These are phyloP conservation scores for Diaporthe destruens DNA, from an alignment of 2,329 filamentous ascomycete species.

Conservation along the genomic window DNA sequence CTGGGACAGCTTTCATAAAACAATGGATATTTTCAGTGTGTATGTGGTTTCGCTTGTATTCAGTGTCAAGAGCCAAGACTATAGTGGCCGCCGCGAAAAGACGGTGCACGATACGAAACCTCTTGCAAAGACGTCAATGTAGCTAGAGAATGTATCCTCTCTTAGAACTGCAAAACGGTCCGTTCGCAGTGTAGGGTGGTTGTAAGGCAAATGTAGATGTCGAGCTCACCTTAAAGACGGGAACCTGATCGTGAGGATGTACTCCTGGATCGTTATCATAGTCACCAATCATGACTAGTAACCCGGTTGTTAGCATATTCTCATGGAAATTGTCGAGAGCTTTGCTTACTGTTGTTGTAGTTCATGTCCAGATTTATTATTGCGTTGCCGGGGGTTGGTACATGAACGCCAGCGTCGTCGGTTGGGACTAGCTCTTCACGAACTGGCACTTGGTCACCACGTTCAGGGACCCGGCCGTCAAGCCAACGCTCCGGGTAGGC, in stretches of 20 bases:
- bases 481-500: not conserved
- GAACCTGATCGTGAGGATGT: conserved; percentile 9
- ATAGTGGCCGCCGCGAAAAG: too few relatives aligned
- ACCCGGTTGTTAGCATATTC: not conserved
- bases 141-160: too few relatives aligned
- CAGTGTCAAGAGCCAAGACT: too few relatives aligned
- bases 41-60: too few relatives aligned
- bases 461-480: not conserved
- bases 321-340: accelerated
- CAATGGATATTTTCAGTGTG: too few relatives aligned
- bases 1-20: too few relatives aligned
- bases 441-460: not conserved
- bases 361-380: not conserved
- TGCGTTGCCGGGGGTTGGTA: not conserved
- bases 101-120: too few relatives aligned
- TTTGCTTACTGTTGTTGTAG: not conserved
- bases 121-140: too few relatives aligned
- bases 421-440: conserved; percentile 15
- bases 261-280: not conserved
- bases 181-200: too few relatives aligned
- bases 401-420: not conserved
- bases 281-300: conserved; percentile 10
- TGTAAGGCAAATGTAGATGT: too few relatives aligned
- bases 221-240: not conserved
- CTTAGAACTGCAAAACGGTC: too few relatives aligned